Evolutionary conservation across 495 filamentous ascomycete genomes (phyloP).

Genomic region (Talaromyces stipitatus): DNA sequence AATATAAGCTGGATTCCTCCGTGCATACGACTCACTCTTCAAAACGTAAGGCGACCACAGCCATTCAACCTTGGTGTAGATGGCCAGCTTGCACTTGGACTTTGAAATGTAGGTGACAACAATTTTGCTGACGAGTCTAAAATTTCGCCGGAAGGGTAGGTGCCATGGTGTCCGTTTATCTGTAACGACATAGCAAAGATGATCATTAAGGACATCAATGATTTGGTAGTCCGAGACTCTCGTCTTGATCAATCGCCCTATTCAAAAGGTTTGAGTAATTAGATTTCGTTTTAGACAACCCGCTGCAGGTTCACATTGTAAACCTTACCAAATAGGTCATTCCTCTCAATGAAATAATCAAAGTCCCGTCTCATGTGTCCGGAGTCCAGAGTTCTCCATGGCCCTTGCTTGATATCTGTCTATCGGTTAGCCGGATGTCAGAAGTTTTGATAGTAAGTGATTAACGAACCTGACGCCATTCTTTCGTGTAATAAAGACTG

Average conservation of each 20-base stretch:
- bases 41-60: conserved; percentile 54
- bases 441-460: neutral
- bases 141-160: conserved; percentile 69
- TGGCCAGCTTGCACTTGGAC: conserved; percentile 81
- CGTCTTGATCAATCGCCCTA: conserved; percentile 42
- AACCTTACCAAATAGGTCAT: conserved; percentile 54
- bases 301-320: neutral
- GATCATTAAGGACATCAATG: conserved; percentile 88
- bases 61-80: conserved; percentile 87
- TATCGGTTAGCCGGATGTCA: neutral
- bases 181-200: conserved; percentile 90
- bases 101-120: conserved; percentile 91
- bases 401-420: conserved; percentile 66
- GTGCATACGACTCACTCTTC: conserved; percentile 38
- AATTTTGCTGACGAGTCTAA: conserved; percentile 81
- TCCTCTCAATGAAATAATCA: conserved; percentile 65
- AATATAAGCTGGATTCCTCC: conserved; percentile 1
- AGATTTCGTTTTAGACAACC: neutral
- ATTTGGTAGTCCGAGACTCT: conserved; percentile 72
- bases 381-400: conserved; percentile 66
- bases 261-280: conserved; percentile 9
- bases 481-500: conserved; percentile 84
- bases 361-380: conserved; percentile 69
- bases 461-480: conserved; percentile 57
- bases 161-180: conserved; percentile 88